Conservation (phyloP, 108 stramenopile species). For the Cyclotella distinguenda region DNA sequence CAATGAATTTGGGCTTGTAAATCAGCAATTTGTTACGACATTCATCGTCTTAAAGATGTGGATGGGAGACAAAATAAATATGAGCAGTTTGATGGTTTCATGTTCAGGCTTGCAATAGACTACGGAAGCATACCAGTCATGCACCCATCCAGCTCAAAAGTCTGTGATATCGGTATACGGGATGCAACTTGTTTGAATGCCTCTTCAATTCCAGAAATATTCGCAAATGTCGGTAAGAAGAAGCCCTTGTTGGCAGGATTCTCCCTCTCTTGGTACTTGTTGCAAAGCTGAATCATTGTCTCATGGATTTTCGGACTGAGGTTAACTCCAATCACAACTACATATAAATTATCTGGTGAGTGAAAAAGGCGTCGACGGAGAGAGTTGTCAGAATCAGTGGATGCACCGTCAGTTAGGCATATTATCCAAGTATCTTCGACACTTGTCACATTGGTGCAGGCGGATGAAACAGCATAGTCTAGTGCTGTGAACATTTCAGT, state of each 20-base stretch:
- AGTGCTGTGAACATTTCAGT: slow-evolving; percentile 20
- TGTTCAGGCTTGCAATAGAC: no score
- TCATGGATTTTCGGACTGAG: background rate
- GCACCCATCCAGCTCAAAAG: slow-evolving; percentile 31
- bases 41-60: no score
- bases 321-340: slow-evolving; percentile 21
- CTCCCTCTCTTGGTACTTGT: slow-evolving; percentile 7
- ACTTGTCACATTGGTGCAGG: background rate
- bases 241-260: slow-evolving; percentile 20
- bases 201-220: slow-evolving; percentile 13
- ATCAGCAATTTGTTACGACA: slow-evolving; percentile 14
- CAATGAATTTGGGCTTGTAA: slow-evolving; percentile 13
- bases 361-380: background rate
- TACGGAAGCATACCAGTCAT: no score
- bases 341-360: slow-evolving; percentile 17
- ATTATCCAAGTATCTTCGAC: slow-evolving; percentile 21
- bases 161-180: slow-evolving; percentile 24
- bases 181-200: slow-evolving; percentile 20
- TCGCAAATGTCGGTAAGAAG: slow-evolving; percentile 24
- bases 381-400: slow-evolving; percentile 1
- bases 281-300: slow-evolving; percentile 16
- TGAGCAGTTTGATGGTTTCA: no score
- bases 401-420: slow-evolving; percentile 28
- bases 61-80: no score
- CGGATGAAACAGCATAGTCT: slow-evolving; percentile 1